phyloP scores from a whole-genome alignment of 495 filamentous ascomycete species.

The Hypoxylon trugodes region DNA sequence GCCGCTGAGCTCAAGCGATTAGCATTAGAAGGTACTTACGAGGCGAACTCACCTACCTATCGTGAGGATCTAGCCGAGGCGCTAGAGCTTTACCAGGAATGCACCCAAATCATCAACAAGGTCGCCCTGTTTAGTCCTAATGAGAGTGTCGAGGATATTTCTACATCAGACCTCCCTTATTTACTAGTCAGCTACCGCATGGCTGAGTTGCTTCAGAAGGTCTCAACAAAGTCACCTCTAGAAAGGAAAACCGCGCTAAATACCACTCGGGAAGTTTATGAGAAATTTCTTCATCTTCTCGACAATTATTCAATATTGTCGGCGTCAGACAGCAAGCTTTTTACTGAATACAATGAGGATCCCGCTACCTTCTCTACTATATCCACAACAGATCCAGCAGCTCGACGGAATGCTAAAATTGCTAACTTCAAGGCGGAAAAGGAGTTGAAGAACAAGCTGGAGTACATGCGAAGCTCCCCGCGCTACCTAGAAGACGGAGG shows the following conservation, averaged over 20 bases:
- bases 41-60: conserved; percentile 67
- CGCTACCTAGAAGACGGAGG: conserved; percentile 51
- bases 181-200: conserved; percentile 49
- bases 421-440: conserved; percentile 86
- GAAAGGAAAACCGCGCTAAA: conserved; percentile 72
- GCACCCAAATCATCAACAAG: conserved; percentile 69
- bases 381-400: conserved; percentile 72
- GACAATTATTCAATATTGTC: conserved; percentile 81
- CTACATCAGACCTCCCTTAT: conserved; percentile 83
- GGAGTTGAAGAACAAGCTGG: conserved; percentile 82
- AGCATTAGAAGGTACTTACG: conserved; percentile 44
- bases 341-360: conserved; percentile 72
- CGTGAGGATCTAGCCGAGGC: conserved; percentile 71
- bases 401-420: conserved; percentile 83
- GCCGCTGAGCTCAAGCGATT: conserved; percentile 63
- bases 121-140: conserved; percentile 89
- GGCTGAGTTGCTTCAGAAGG: conserved; percentile 48
- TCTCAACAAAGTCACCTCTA: conserved; percentile 61
- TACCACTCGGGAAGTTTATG: conserved; percentile 71
- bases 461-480: conserved; percentile 56
- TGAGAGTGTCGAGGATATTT: conserved; percentile 86
- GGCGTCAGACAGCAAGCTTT: conserved; percentile 71
- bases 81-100: conserved; percentile 75
- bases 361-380: conserved; percentile 74
- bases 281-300: conserved; percentile 76